Evolutionary conservation across 1,284 basidiomycete genomes (phyloP), one percentile per base, ranked within the genome.

Genomic region (Cryptococcus depauperatus): DNA sequence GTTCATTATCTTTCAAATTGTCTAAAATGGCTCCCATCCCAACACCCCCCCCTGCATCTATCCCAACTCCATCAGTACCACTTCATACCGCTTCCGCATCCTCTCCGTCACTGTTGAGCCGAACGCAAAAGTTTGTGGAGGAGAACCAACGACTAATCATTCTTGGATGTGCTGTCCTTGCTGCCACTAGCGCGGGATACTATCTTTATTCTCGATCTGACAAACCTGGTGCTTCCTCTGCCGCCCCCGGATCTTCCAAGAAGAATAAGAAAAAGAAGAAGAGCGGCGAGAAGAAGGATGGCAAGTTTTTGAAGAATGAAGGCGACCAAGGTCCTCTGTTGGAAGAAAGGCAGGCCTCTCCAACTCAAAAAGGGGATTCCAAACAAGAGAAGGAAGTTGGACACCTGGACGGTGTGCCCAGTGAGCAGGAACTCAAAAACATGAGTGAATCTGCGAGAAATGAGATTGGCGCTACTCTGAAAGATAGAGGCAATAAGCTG

Each of bases 401-500:
- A 7, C 18, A 27, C 33, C 34, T 28, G 18, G n/a, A 28, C 59
- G 66, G 56, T 43, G 47, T 67, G 7, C 64, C 67, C n/a, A 57
- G 61, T 35, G 54, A 53, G 2, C 55, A 52, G 10, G 57, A 37
- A 10, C 52, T 71, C 18, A 55, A 44, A 9, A 53, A 56, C 41
- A 61, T 71, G 54, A 43, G 58, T 5, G 60, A 59, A 9, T 35
- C 56, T 5, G 58, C 41, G n/a, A 82, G 89, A 41, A 75, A 79
- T 51, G 76, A 78, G 54, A 74, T 83, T 33, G 92, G 92, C 6
- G 80, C 81, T 10, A 73, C 79, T 10, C 81, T 93, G 66, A 99
- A 99, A 72, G 77, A 82, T 28, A 79, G 81, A 62, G 95, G 95
- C 41, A 99, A 99, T 71, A 76, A 80, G 48, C 82, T 88, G 19